Base-by-base conservation (phyloP, 2,329 filamentous ascomycete genomes). In the Penicillium hesseltinei region DNA sequence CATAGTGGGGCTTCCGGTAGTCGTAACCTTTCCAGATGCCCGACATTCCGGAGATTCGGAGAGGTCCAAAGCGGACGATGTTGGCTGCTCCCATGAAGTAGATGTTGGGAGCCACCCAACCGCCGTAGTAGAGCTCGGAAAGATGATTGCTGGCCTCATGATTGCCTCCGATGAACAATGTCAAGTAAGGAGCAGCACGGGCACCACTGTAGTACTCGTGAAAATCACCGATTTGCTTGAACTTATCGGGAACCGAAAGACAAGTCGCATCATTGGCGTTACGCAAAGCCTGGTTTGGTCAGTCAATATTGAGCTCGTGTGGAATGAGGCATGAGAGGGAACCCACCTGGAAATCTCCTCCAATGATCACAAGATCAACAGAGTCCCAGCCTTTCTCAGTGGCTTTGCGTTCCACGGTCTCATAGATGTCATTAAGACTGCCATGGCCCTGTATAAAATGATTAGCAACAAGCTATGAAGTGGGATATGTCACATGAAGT, bases 1-100 rank as follows among this genome's bases (percentile, higher is more conserved):
- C 94, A 62, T 85, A 83, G 70, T 97, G 93, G 10, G 88, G 80
- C 72, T 89, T 92, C 60, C 85, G 84, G 75, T 95, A 99, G 75
- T 97, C 88, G 68, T 88, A 89, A 2, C 87, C 89, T 73, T 97
- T 97, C 90, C 91, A 99, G 62, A 99, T 99, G 6, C 94, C 94
- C 52, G 91, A 94, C 72, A 97, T 80, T 5, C 89, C 93, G 36
- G 91, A 90, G 60, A 99, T 96, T 23, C 94, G 87, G 48, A 99
- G 77, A 1, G 90, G 88, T 0, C 93, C 93, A 33, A 95, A 80
- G 19, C 88, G 87, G 40, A 99, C 73, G 9, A 99, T 88, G 70
- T 96, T 97, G 58, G 94, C 91, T 35, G 92, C 91, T 48, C 94
- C 94, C 73, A 97, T 83, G 76, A 97, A 99, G 80, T 97, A 99